Base-by-base conservation (phyloP, 2,329 filamentous ascomycete species). In the Penicillium sp. region DNA sequence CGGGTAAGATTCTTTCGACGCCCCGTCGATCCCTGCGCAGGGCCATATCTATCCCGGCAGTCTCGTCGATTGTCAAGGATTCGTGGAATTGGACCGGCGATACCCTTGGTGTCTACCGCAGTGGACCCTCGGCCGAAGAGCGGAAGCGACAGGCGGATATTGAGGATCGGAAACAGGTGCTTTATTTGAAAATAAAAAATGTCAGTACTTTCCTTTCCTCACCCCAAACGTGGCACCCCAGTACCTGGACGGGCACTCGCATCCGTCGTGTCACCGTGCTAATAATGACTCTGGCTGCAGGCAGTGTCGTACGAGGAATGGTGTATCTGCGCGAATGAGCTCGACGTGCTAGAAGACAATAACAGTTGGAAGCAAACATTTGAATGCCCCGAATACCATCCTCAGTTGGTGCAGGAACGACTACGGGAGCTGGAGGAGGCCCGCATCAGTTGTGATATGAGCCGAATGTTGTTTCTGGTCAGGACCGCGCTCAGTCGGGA, bases 401-500 rank as follows among this genome's bases (percentile, higher is more conserved):
- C 85, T 1, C 77, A 77, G 0, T 77, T 95, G 8, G 84, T 97
- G 41, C 79, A 86, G 60, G 77, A 82, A 29, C 85, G 89, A n/a
- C 76, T 95, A 42, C 77, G 79, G 51, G 85, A 91, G 61, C 80
- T 97, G 56, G 88, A 96, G 62, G 81, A 88, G 11, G 92, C 91
- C 15, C 84, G 89, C 5, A 78, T 81, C 11, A 86, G 82, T 60
- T 85, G 86, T 61, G 90, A 97, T 72, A 81, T 91, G 52, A 82
- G 82, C 58, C 81, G 82, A 53, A 94, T 96, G 88, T 81, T 94
- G 67, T 87, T 91, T 67, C 80, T 94, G 35, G 81, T 96, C 35
- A 86, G 92, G 26, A 96, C 91, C 1, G 82, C 89, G 1, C 75
- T 97, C 47, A 90, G 88, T 37, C 86, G 92, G 43, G 87, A 92